Evolutionary conservation across 331 rosid genomes (phyloP), one percentile per base, ranked within the genome.

Genomic region (Rhamnella rubrinervis): DNA sequence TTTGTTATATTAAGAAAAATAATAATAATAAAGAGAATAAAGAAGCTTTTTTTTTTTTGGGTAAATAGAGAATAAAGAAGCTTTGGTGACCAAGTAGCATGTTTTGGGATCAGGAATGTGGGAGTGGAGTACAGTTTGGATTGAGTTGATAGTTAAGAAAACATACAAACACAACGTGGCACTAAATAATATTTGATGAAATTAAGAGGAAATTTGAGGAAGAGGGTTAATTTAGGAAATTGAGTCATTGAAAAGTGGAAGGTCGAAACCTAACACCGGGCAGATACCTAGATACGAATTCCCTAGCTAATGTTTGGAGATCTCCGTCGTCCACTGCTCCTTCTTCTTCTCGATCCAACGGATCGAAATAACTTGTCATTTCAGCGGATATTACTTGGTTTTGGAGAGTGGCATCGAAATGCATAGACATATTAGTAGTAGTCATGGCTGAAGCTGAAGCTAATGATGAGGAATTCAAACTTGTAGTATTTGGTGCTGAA

Each of bases 221-320:
- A 44, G 49, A 15, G 13, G 49, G 31, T 26, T 31, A 31, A 31
- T 31, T 44, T 44, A 44, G 49, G 14, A 44, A 9, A 11, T 44
- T 44, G 4, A 44, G 14, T 44, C 14, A 44, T 2, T 44, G 11
- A 44, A 15, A 44, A 44, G 13, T 11, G 86, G 26, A 81, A 40
- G 75, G 86, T 59, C 83, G 79, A 80, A 77, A 66, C 80, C 88
- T 80, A 5, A 85, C 86, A 46, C 87, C 92, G 0, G 96, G 92
- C 82, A 87, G 70, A 71, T 68, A 85, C 75, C 86, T 87, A 13
- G 84, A 71, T 9, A 87, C 89, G 39, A 86, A 82, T 18, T 92
- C 85, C 67, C 84, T 53, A 40, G 96, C 93, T 73, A 81, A 16
- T 39, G 68, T 73, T 6, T 82, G 89, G 52, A 85, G 80, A 63